Base-by-base conservation (phyloP, 345 rosid species). In the Populus tremula region DNA sequence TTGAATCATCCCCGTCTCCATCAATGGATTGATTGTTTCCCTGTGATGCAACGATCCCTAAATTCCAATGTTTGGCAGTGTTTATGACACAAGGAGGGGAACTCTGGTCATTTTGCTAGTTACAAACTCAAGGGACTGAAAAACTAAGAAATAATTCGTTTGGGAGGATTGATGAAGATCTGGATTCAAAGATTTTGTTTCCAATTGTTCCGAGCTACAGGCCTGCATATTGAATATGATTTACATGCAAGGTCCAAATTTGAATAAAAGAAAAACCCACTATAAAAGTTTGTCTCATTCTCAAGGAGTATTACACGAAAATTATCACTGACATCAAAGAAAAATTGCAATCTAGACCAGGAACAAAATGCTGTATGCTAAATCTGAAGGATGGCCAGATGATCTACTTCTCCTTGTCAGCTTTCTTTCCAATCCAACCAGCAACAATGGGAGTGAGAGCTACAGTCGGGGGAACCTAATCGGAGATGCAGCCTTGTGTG, bases 401-500 rank as follows among this genome's bases (percentile, higher is more conserved):
- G 50, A 47, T 67, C 72, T 80, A 79, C n/a, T 89, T 67, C n/a
- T 85, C 83, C 70, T 92, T 75, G 27, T 85, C 90, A 47, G 87
- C 93, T 82, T 89, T 92, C 88, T 90, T 93, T 70, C 97, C 96
- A 31, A 96, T 93, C 98, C 98, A 93, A 78, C 87, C 49, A 0
- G 99, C 96, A 67, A 93, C 99, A 49, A 91, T 85, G 36, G 98
- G 99, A 78, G 97, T 95, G 27, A 95, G 88, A 61, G 97, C 97
- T 23, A 95, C 97, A 0, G 97, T 93, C 4, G 98, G 98, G 99
- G 97, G 83, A 95, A 93, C 89, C 98, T 87, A 7, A 93, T 93
- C 0, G 96, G 99, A 20, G 99, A 95, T 3, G 99, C 98, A 63
- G 98, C 99, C 84, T 95, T 95, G 78, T 95, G 99, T 0, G 99